A percentile compares a stretch with the other conserved stretches of the same genome.
phyloP scores from a whole-genome alignment of 805 yeast species.

The Ogataea trehalophila region DNA sequence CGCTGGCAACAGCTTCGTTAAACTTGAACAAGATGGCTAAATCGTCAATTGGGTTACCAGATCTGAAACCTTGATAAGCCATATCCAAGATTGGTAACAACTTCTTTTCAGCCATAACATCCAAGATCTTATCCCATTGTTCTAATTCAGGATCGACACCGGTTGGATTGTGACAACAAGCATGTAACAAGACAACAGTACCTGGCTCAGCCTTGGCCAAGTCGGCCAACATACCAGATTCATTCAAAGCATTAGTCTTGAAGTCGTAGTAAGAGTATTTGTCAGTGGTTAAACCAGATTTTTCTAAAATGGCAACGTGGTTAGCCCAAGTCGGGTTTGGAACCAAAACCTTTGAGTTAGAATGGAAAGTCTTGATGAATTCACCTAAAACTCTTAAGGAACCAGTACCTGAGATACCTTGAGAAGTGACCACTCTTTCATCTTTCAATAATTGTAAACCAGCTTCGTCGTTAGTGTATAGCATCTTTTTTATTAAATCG shows the following conservation, averaged over 20 bases:
- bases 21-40: slow-evolving; percentile 43
- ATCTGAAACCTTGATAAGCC: slow-evolving; percentile 95
- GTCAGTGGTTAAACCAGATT: slow-evolving; percentile 60
- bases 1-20: slow-evolving; percentile 38
- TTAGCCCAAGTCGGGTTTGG: slow-evolving; percentile 96
- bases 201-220: slow-evolving; percentile 51
- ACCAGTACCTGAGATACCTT: slow-evolving; percentile 94
- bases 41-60: slow-evolving; percentile 77
- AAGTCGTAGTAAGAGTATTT: slow-evolving; percentile 70
- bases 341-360: slow-evolving; percentile 53
- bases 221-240: slow-evolving; percentile 58
- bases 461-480: slow-evolving; percentile 61
- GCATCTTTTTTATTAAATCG: slow-evolving; percentile 59
- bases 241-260: slow-evolving; percentile 56
- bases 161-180: slow-evolving; percentile 97
- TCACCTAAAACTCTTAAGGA: slow-evolving; percentile 83
- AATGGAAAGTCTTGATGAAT: slow-evolving; percentile 59
- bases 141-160: slow-evolving; percentile 84
- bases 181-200: slow-evolving; percentile 73
- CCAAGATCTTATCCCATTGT: slow-evolving; percentile 76
- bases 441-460: slow-evolving; percentile 54
- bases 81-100: slow-evolving; percentile 82
- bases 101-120: slow-evolving; percentile 50
- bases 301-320: slow-evolving; percentile 74
- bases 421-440: slow-evolving; percentile 73